These are phyloP conservation scores for Cryptococcus sp. DNA, from an alignment of 1,284 basidiomycete species.

Conservation along the genomic window DNA sequence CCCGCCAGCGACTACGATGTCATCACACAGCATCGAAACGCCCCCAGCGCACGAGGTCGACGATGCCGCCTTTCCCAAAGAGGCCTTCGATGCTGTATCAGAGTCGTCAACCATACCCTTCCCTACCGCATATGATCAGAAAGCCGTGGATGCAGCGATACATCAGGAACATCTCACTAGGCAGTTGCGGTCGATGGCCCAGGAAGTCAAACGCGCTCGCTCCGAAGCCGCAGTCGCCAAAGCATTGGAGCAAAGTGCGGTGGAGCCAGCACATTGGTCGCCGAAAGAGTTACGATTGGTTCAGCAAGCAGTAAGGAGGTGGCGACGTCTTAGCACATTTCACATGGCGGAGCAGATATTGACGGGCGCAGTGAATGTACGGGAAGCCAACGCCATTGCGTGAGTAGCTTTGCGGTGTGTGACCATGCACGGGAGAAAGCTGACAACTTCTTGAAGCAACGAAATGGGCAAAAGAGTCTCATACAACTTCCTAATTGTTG, in stretches of 20 bases:
- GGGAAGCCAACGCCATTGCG: constrained; percentile 95
- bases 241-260: constrained; percentile 61
- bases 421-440: constrained; percentile 7
- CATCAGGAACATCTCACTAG: constrained; percentile 91
- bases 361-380: constrained; percentile 80
- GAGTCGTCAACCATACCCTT: constrained; percentile 10
- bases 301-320: constrained; percentile 74
- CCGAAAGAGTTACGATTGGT: constrained; percentile 78
- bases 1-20: constrained; percentile 52
- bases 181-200: constrained; percentile 75
- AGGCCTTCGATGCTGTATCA: constrained; percentile 21
- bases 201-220: constrained; percentile 77
- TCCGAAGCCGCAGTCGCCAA: constrained; percentile 74
- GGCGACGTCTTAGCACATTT: constrained; percentile 80
- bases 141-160: constrained; percentile 77
- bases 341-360: constrained; percentile 90
- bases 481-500: constrained; percentile 88
- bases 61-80: constrained; percentile 11
- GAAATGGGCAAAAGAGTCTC: constrained; percentile 80
- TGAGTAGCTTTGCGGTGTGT: constrained; percentile 48
- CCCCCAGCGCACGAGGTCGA: constrained; percentile 25
- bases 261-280: constrained; percentile 77
- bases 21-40: constrained; percentile 29
- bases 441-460: constrained; percentile 59
- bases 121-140: constrained; percentile 3